Evolutionary conservation across 441 rosid genomes (phyloP).

Genomic region (Caryocar brasiliense): DNA sequence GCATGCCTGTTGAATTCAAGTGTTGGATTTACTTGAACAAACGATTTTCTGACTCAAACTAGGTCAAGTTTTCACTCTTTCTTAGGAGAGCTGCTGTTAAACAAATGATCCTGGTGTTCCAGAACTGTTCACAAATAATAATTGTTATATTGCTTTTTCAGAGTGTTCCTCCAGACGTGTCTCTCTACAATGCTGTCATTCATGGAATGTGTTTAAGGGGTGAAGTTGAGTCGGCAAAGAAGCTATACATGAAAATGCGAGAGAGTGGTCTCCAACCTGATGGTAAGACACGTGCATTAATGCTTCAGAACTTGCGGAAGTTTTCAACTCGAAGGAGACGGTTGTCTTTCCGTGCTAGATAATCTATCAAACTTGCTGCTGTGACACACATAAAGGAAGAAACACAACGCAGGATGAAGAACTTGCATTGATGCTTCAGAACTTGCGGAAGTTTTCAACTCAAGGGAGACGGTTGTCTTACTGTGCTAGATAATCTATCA

Average conservation of each 20-base stretch:
- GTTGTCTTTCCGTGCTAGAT: no score
- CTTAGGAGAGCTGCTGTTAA: no score
- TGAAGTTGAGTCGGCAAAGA: constrained; percentile 47
- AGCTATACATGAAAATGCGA: constrained; percentile 48
- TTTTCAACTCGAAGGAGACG: neutral
- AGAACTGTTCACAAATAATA: neutral
- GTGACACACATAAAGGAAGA: neutral
- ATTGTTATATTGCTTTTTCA: constrained; percentile 9
- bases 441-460: constrained; percentile 21
- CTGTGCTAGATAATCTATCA: no score
- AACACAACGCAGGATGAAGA: neutral
- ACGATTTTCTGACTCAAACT: no score
- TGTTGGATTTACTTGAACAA: no score
- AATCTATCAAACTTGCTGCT: neutral
- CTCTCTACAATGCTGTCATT: constrained; percentile 52
- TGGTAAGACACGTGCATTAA: constrained; percentile 63
- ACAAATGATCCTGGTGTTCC: no score
- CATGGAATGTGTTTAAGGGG: constrained; percentile 66
- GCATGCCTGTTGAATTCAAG: no score
- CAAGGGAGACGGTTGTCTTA: neutral
- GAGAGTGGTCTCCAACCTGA: constrained; percentile 50
- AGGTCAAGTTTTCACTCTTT: no score
- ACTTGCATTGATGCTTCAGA: constrained; percentile 64
- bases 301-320: constrained; percentile 52
- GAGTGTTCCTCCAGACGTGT: constrained; percentile 49